Conservation (phyloP, 805 yeast genomes). For the Danielia oregonensis region DNA sequence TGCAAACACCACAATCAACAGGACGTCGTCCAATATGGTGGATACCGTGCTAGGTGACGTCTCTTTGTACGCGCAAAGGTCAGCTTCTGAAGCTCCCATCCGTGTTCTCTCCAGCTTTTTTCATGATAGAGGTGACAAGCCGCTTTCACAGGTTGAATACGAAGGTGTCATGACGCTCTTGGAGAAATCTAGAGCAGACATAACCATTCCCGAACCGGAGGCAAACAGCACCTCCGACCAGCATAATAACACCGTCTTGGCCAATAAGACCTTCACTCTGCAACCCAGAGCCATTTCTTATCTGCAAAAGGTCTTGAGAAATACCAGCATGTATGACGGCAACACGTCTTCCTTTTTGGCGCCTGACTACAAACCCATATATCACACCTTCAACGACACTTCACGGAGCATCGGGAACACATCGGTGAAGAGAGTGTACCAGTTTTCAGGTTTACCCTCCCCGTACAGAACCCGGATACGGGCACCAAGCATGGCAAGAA, state of each 20-base stretch:
- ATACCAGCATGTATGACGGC: constrained; percentile 15
- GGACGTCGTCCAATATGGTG: not conserved
- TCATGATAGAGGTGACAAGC: constrained; percentile 68
- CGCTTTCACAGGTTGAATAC: constrained; percentile 68
- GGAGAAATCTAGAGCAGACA: constrained; percentile 17
- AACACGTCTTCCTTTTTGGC: constrained; percentile 21
- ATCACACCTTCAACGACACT: constrained; percentile 29
- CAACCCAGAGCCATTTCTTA: no score
- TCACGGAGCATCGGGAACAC: constrained; percentile 22
- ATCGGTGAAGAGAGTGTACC: constrained; percentile 41
- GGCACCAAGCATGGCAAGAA: constrained; percentile 24
- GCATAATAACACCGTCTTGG: constrained; percentile 10
- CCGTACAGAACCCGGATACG: constrained; percentile 40
- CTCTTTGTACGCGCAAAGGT: not conserved
- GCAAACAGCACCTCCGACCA: not conserved
- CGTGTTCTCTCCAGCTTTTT: constrained; percentile 66
- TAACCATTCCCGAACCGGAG: constrained; percentile 8
- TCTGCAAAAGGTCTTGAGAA: constrained; percentile 27
- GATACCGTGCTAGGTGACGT: not conserved
- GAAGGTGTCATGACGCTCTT: constrained; percentile 75
- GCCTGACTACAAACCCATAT: constrained; percentile 38
- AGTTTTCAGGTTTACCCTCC: constrained; percentile 43
- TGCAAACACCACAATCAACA: constrained; percentile 1
- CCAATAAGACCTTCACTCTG: no score
- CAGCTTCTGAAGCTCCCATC: constrained; percentile 32